Base-by-base conservation (phyloP, 2,329 filamentous ascomycete genomes). In the Diaporthe humulicola region DNA sequence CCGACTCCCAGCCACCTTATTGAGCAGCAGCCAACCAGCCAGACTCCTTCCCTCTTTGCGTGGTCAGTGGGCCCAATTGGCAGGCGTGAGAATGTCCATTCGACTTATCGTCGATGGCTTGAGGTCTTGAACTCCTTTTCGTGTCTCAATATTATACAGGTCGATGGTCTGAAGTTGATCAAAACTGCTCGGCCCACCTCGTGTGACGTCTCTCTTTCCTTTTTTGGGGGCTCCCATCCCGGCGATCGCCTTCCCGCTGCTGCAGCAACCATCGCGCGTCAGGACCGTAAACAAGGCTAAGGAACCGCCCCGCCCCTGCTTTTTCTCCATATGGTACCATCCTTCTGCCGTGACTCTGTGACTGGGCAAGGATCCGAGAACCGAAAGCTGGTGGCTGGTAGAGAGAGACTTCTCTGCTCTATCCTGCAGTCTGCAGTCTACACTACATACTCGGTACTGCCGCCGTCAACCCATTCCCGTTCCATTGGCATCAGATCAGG, bases 351-450 rank as follows among this genome's bases (percentile, higher is more conserved):
- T 36, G 64, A 54, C 64, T 52, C 64, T 69, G 64, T 40, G 64
- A 38, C 64, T 54, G 64, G 36, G 33, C 64, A 69, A 36, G 64
- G 64, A 52, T 69, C 64, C 64, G 64, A 25, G 48, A 54, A 69
- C 64, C 64, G 64, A 69, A 69, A 28, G 48, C 64, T 54, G 64
- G 64, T 69, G 64, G 64, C 64, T 69, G 64, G 64, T 69, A 54
- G 48, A 40, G 33, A 54, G 64, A 69, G 64, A 64, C 3, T 33
- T 64, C 38, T 22, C 40, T 25, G n/a, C 64, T 50, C 45, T 19
- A 10, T 50, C 45, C 40, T 7, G 7, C 25, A n/a, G n/a, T 19
- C n/a, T 28, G 38, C n/a, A n/a, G n/a, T n/a, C n/a, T 33, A 33
- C 14, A 56, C 14, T 64, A 54, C 64, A 67, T 67, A 52, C n/a